phyloP scores from a whole-genome alignment of 768 basidiomycete genomes.

The Psilocybe cubensis region DNA sequence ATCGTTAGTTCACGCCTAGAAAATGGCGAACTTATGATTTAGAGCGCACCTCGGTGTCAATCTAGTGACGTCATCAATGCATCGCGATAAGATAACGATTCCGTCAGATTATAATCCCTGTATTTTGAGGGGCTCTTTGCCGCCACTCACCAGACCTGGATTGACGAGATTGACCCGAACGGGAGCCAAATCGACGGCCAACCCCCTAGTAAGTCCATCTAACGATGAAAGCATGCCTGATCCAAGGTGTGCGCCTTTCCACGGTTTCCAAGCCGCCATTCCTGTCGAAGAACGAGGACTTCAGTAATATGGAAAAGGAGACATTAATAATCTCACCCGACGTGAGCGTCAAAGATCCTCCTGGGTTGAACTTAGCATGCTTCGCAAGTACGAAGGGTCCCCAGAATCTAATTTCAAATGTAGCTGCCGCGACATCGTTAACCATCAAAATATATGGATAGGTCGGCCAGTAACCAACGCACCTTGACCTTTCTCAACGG shows the following conservation, averaged over 20 bases:
- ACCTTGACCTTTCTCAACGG: not conserved
- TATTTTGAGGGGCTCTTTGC: no score
- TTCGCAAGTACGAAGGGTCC: not conserved
- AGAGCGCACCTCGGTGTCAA: not conserved
- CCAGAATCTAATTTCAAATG: not conserved
- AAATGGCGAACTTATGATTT: no score
- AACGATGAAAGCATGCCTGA: not conserved
- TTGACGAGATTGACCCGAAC: not conserved
- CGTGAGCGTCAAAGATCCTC: not conserved
- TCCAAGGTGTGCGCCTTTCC: not conserved
- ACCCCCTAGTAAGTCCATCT: not conserved
- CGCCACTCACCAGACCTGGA: not conserved
- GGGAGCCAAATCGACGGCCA: not conserved
- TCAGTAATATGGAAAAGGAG: no score
- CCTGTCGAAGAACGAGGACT: not conserved
- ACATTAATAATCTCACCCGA: not conserved
- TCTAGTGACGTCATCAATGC: not conserved
- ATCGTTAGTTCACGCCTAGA: no score
- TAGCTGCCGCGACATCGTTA: not conserved
- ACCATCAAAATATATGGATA: no score
- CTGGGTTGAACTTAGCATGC: not conserved
- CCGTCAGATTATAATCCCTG: no score
- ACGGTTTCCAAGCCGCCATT: not conserved
- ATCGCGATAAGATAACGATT: not conserved
- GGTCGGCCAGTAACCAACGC: no score